phyloP scores from a whole-genome alignment of 345 rosid genomes.

The Triadica sebifera region DNA sequence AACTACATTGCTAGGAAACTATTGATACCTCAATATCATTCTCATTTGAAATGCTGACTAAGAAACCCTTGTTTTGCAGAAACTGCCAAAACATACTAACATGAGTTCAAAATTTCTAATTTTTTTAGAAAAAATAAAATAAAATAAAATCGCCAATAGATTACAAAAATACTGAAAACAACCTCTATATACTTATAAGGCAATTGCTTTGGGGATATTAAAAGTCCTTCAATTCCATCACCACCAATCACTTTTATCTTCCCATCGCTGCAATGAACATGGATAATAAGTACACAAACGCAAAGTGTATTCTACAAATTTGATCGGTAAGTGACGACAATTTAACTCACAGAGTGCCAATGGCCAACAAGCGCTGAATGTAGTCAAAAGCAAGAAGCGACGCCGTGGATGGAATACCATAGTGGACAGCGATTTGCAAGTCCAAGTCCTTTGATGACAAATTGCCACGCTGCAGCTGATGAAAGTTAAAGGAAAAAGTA shows the following conservation, averaged over 20 bases:
- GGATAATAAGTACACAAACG: neutral
- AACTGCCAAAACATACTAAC: constrained; percentile 47
- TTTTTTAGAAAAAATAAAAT: neutral
- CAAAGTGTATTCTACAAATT: neutral
- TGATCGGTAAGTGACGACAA: neutral
- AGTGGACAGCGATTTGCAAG: constrained; percentile 55
- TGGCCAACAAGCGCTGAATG: constrained; percentile 70
- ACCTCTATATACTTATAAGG: constrained; percentile 73
- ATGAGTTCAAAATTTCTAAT: neutral
- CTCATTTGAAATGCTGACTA: constrained; percentile 59
- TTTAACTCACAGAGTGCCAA: constrained; percentile 70
- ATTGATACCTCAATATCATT: constrained; percentile 71
- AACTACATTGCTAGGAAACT: neutral
- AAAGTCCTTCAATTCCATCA: constrained; percentile 70
- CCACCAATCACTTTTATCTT: constrained; percentile 87
- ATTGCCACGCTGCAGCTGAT: constrained; percentile 18
- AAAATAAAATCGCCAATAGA: neutral
- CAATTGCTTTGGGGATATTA: constrained; percentile 63
- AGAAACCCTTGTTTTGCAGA: constrained; percentile 71
- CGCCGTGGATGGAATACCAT: constrained; percentile 78
- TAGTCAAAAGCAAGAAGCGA: constrained; percentile 79
- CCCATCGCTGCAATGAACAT: constrained; percentile 58
- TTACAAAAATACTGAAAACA: neutral
- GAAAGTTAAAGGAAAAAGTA: neutral
- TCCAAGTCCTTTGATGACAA: constrained; percentile 43